Evolutionary conservation across 148 eudicot genomes (phyloP).

Genomic region (Bassia scoparia): DNA sequence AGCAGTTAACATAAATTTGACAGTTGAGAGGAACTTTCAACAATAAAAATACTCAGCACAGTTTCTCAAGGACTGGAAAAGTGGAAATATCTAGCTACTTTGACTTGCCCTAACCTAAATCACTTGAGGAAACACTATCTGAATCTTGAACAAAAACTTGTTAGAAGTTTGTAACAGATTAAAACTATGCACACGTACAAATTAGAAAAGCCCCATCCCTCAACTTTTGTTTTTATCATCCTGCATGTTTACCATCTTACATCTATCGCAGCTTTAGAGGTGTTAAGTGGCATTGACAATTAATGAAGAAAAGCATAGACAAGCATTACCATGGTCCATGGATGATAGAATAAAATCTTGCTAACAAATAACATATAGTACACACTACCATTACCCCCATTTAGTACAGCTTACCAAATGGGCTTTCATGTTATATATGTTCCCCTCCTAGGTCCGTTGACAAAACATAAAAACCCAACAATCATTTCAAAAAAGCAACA

Average conservation of each 20-base stretch:
- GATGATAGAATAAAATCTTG: too few species aligned
- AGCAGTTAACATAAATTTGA: slow-evolving; percentile 34
- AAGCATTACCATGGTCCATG: too few species aligned
- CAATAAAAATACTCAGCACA: slow-evolving; percentile 21
- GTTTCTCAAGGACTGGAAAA: not conserved
- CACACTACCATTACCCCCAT: not conserved
- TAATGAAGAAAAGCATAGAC: not conserved
- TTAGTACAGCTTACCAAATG: not conserved
- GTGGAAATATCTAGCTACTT: not conserved
- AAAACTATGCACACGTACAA: too few species aligned
- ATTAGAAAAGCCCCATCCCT: too few species aligned
- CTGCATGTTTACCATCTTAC: too few species aligned
- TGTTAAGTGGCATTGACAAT: not conserved
- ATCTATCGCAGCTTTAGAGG: not conserved
- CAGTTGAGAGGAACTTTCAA: slow-evolving; percentile 33
- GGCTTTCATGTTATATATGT: not conserved
- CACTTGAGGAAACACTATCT: not conserved
- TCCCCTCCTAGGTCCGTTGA: not conserved
- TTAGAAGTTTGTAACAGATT: too few species aligned
- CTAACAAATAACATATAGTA: too few species aligned
- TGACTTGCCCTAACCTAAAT: not conserved
- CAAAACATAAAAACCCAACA: not conserved
- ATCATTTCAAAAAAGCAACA: not conserved
- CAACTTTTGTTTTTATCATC: too few species aligned
- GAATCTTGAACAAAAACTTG: too few species aligned